Evolutionary conservation across 2,329 filamentous ascomycete genomes (phyloP).

Genomic region (Aspergillus versicolor): DNA sequence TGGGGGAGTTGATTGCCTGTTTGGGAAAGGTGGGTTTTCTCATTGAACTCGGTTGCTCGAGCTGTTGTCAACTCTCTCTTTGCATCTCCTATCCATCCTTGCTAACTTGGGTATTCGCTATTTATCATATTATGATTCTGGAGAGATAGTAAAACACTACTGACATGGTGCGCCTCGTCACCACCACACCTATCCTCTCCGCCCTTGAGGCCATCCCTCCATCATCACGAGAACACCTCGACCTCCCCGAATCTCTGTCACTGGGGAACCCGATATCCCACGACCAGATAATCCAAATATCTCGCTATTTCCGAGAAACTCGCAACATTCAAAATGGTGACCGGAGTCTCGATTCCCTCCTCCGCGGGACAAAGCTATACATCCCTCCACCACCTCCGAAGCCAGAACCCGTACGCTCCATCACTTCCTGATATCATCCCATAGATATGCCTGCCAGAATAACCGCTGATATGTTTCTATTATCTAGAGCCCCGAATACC

Average conservation of each 20-base stretch:
- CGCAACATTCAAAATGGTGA: background rate
- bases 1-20: conserved; percentile 25
- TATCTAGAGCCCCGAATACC: conserved; percentile 70
- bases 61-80: background rate
- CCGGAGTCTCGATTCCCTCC: conserved; percentile 64
- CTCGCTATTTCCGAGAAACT: conserved; percentile 27
- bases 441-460: background rate
- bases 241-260: conserved; percentile 31
- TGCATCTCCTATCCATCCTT: too few species aligned
- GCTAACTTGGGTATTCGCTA: too few species aligned
- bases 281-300: conserved; percentile 39
- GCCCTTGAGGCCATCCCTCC: conserved; percentile 39
- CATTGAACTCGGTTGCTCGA: background rate
- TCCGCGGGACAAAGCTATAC: conserved; percentile 72
- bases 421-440: background rate
- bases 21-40: conserved; percentile 22
- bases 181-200: conserved; percentile 40
- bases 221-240: conserved; percentile 31
- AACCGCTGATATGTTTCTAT: background rate
- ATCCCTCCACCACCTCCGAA: conserved; percentile 77
- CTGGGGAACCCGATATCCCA: conserved; percentile 42
- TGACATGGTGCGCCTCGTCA: conserved; percentile 43
- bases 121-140: background rate
- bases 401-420: conserved; percentile 65
- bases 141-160: background rate